Evolutionary conservation across 2,329 filamentous ascomycete genomes (phyloP).

Genomic region (Stachybotrys elegans): DNA sequence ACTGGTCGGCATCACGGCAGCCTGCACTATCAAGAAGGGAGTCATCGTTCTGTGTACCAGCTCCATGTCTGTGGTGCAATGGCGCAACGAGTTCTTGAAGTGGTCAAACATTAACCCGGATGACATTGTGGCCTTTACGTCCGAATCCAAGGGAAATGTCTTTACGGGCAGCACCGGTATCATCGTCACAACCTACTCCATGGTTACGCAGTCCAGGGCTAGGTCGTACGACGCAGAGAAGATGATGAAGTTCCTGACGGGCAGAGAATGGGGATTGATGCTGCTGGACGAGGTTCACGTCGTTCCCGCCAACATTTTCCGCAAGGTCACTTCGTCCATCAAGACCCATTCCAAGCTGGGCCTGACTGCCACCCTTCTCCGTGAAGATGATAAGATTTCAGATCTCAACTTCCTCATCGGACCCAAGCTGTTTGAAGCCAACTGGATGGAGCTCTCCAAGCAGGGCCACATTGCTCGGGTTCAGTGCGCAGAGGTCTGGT

Average conservation of each 20-base stretch:
- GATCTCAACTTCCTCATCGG: conserved; percentile 97
- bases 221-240: conserved; percentile 90
- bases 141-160: conserved; percentile 73
- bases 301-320: conserved; percentile 92
- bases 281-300: conserved; percentile 97
- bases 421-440: conserved; percentile 95
- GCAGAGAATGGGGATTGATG: conserved; percentile 94
- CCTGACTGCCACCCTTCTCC: conserved; percentile 84
- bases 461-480: conserved; percentile 96
- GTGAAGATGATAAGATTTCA: conserved; percentile 97
- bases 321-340: conserved; percentile 87
- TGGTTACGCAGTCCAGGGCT: conserved; percentile 90
- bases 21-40: conserved; percentile 96
- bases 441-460: conserved; percentile 98
- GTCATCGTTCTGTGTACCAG: conserved; percentile 93
- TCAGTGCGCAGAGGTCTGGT: conserved; percentile 98
- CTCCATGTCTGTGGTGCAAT: conserved; percentile 96
- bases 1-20: conserved; percentile 94
- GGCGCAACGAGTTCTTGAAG: conserved; percentile 93
- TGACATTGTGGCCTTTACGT: conserved; percentile 92
- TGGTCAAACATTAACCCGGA: conserved; percentile 95
- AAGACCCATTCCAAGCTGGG: conserved; percentile 95
- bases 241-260: conserved; percentile 92
- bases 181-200: conserved; percentile 95
- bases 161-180: conserved; percentile 91